A percentile compares a stretch with the other conserved stretches of the same genome.
phyloP scores from a whole-genome alignment of 306 rosid genomes.

The Malus sieversii region DNA sequence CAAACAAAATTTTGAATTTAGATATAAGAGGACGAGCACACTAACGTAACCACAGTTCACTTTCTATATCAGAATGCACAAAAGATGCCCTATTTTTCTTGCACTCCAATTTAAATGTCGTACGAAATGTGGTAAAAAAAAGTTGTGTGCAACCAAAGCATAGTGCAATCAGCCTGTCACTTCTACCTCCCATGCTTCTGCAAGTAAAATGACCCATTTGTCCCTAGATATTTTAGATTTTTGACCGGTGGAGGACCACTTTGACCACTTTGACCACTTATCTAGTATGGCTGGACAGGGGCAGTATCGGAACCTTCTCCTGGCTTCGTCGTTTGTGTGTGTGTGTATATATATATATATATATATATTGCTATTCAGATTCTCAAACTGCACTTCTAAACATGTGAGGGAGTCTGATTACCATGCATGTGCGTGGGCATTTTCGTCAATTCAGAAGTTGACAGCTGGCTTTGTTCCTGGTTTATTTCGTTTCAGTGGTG shows the following conservation, averaged over 20 bases:
- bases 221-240: constrained; percentile 20
- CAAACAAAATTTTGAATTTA: too few relatives aligned
- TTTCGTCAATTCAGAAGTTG: not conserved
- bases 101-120: not conserved
- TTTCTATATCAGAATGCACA: not conserved
- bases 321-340: not conserved
- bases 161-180: constrained; percentile 5
- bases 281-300: not conserved
- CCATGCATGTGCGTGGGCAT: not conserved
- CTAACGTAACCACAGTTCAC: not conserved
- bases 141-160: not conserved
- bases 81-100: constrained; percentile 25
- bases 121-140: not conserved
- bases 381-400: not conserved
- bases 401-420: constrained; percentile 8
- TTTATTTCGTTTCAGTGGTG: not conserved
- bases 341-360: too few relatives aligned
- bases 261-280: constrained; percentile 48
- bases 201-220: constrained; percentile 23
- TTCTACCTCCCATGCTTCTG: constrained; percentile 13
- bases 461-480: constrained; percentile 11
- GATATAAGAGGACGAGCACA: too few relatives aligned
- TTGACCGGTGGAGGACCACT: constrained; percentile 20
- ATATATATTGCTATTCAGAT: not conserved
- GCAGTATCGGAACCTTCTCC: constrained; percentile 5